Conservation (phyloP, 352 stramenopile species). For the Blastocystis sp. region DNA sequence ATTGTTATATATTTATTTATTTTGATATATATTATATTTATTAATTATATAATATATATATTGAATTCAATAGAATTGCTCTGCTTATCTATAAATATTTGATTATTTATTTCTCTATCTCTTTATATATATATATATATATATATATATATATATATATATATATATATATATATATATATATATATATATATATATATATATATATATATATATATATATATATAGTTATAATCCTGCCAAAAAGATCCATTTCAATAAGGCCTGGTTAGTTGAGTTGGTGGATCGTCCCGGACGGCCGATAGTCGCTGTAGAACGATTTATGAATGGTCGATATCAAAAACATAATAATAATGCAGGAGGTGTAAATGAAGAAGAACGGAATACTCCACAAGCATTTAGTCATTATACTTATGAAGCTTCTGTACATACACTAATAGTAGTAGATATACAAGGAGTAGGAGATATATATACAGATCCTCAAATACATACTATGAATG, state of each 20-base stretch:
- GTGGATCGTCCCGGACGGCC: constrained; percentile 45
- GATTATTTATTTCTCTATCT: too few species aligned
- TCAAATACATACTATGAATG: constrained; percentile 67
- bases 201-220: constrained; percentile 50
- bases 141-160: constrained; percentile 43
- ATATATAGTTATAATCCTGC: constrained; percentile 45
- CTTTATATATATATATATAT: constrained; percentile 45
- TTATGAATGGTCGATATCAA: constrained; percentile 53
- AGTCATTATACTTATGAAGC: constrained; percentile 74
- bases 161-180: constrained; percentile 48
- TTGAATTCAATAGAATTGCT: not conserved
- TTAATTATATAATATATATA: too few species aligned
- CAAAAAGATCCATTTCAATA: constrained; percentile 52
- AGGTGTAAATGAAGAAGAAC: constrained; percentile 51
- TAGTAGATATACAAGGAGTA: constrained; percentile 80
- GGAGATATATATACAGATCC: constrained; percentile 79
- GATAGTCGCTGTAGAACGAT: constrained; percentile 52
- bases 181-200: constrained; percentile 50
- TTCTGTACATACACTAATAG: constrained; percentile 66
- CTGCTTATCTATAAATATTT: constrained; percentile 41
- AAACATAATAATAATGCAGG: constrained; percentile 57
- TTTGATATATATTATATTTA: too few species aligned
- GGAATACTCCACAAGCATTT: too few species aligned
- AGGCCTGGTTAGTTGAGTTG: constrained; percentile 54
- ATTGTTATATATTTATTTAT: too few species aligned